Percentiles rank a stretch among this genome's conserved stretches.
phyloP scores from a whole-genome alignment of 163 green algal genomes.

The Chlamydomonas reinhardtii region DNA sequence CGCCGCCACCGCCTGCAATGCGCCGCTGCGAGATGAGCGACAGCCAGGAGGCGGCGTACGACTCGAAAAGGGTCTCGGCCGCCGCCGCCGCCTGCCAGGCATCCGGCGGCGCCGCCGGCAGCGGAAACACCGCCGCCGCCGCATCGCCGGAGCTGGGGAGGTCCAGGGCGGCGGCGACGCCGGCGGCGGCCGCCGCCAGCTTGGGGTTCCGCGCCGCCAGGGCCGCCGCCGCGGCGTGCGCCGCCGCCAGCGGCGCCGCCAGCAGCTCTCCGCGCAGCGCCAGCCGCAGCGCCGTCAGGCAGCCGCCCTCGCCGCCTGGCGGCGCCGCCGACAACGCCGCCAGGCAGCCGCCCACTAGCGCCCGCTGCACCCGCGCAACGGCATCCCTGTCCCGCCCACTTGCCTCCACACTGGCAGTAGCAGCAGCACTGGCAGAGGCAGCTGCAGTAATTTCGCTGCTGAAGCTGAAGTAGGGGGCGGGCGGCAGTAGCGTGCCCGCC shows the following conservation, averaged over 20 bases:
- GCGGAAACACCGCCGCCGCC: slow-evolving; percentile 8
- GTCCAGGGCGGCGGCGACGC: background rate
- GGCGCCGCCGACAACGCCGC: slow-evolving; percentile 15
- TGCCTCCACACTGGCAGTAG: background rate
- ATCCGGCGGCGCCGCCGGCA: slow-evolving; percentile 1
- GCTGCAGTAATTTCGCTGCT: too few species aligned
- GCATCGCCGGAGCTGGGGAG: background rate
- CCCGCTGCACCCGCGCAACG: background rate
- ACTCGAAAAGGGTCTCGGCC: slow-evolving; percentile 31
- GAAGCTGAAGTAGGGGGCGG: background rate
- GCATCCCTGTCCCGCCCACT: background rate
- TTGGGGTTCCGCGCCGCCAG: background rate
- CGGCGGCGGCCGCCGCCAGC: slow-evolving; percentile 18
- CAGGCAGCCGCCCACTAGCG: slow-evolving; percentile 38
- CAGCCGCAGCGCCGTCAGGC: slow-evolving; percentile 31
- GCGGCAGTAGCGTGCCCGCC: slow-evolving; percentile 10
- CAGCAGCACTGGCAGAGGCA: too few species aligned
- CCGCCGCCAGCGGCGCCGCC: background rate
- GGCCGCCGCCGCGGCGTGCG: background rate
- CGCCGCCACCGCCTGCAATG: background rate
- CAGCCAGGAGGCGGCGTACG: slow-evolving; percentile 51
- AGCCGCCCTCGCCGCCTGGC: slow-evolving; percentile 34
- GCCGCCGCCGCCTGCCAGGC: background rate
- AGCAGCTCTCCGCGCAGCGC: slow-evolving; percentile 22
- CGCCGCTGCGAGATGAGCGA: slow-evolving; percentile 39